These are phyloP conservation scores for Benincasa hispida DNA, from an alignment of 306 rosid genomes.

Conservation along the genomic window DNA sequence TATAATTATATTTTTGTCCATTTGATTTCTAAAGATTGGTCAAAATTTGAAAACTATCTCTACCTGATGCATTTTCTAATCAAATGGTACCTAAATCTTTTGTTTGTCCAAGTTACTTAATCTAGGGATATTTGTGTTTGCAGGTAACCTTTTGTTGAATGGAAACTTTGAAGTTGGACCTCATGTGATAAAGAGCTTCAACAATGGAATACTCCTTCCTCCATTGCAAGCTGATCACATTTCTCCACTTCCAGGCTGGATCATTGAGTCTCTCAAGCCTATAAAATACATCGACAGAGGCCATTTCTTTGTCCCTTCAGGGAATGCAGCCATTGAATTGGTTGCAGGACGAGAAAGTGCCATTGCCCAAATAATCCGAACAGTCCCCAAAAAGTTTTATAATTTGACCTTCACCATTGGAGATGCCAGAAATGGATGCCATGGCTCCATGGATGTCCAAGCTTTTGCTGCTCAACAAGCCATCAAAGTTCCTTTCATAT, in stretches of 20 bases:
- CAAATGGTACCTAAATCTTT: too few relatives aligned
- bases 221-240: constrained; percentile 21
- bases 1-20: too few relatives aligned
- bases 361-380: constrained; percentile 40
- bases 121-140: neutral
- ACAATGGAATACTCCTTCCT: constrained; percentile 38
- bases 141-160: constrained; percentile 39
- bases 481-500: constrained; percentile 19
- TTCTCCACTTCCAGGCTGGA: constrained; percentile 49
- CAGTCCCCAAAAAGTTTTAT: constrained; percentile 26
- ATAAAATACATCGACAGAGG: constrained; percentile 30
- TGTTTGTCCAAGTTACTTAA: too few relatives aligned
- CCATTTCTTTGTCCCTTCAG: constrained; percentile 39
- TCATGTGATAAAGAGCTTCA: constrained; percentile 35
- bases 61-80: too few relatives aligned
- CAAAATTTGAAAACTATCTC: too few relatives aligned
- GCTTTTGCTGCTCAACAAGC: constrained; percentile 36
- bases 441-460: constrained; percentile 23
- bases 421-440: constrained; percentile 43
- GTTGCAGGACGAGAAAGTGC: constrained; percentile 39
- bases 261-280: constrained; percentile 41
- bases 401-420: constrained; percentile 39
- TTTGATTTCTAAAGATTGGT: too few relatives aligned
- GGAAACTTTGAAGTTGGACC: constrained; percentile 38
- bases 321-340: constrained; percentile 30